These are phyloP conservation scores for Beauveria sp. DNA, from an alignment of 2,329 filamentous ascomycete genomes.

Conservation along the genomic window DNA sequence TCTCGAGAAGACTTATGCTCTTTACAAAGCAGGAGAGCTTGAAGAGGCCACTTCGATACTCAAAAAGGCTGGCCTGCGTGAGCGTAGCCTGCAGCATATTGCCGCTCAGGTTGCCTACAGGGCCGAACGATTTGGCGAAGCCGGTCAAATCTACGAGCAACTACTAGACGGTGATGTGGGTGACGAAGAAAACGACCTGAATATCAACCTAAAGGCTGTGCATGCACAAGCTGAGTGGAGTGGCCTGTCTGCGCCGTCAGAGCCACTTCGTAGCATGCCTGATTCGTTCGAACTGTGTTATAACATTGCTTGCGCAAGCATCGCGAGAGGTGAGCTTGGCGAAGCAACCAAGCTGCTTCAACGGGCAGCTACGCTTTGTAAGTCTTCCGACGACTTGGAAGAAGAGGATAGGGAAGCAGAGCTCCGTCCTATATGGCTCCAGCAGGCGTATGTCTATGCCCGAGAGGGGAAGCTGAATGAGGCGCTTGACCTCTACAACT, in stretches of 20 bases:
- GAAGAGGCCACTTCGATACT: constrained; percentile 51
- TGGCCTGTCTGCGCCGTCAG: constrained; percentile 34
- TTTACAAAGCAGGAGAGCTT: constrained; percentile 70
- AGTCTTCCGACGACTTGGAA: constrained; percentile 62
- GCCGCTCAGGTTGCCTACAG: constrained; percentile 66
- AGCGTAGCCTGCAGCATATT: constrained; percentile 41
- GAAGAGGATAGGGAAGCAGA: constrained; percentile 70
- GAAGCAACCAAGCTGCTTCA: constrained; percentile 61
- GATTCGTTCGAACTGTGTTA: constrained; percentile 77
- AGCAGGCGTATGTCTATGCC: constrained; percentile 66
- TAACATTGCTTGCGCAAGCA: constrained; percentile 67
- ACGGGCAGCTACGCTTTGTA: constrained; percentile 63
- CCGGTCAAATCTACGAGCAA: constrained; percentile 54
- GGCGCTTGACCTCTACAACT: constrained; percentile 53
- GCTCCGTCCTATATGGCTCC: constrained; percentile 65
- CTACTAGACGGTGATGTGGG: constrained; percentile 41
- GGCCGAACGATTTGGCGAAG: constrained; percentile 63
- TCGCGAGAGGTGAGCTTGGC: constrained; percentile 60
- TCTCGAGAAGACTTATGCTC: constrained; percentile 71
- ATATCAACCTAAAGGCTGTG: constrained; percentile 67
- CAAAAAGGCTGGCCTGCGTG: constrained; percentile 22
- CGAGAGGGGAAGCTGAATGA: constrained; percentile 59
- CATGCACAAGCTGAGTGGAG: constrained; percentile 68
- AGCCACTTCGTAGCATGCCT: constrained; percentile 51
- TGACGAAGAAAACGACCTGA: constrained; percentile 65